Percentiles rank a stretch among this genome's conserved stretches.
These are phyloP conservation scores for Pythium aristosporum DNA, from an alignment of 352 stramenopile genomes.

Conservation along the genomic window DNA sequence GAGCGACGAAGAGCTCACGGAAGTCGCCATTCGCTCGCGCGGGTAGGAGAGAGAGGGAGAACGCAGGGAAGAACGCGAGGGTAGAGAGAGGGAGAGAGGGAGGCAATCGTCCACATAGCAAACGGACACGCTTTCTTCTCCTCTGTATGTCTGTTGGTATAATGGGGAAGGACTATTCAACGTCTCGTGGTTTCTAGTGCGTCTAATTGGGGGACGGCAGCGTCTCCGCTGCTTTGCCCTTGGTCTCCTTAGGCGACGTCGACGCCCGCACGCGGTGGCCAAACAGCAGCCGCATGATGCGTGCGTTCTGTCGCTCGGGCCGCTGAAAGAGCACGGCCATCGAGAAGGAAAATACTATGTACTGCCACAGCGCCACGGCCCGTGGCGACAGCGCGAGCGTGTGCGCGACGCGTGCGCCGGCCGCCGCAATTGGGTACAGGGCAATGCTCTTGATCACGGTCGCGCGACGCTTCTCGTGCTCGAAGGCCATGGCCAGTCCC, in stretches of 20 bases:
- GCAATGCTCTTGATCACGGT: slow-evolving; percentile 69
- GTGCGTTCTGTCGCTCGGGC: slow-evolving; percentile 41
- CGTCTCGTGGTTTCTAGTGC: background rate
- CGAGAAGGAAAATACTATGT: slow-evolving; percentile 42
- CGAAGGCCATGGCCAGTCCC: slow-evolving; percentile 42
- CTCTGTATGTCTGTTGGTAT: too few relatives aligned
- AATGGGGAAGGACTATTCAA: too few relatives aligned
- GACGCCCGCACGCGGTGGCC: slow-evolving; percentile 32
- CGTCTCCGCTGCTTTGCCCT: background rate
- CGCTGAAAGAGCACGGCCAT: slow-evolving; percentile 53
- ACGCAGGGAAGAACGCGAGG: background rate
- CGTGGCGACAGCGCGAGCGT: slow-evolving; percentile 19
- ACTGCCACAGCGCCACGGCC: slow-evolving; percentile 40
- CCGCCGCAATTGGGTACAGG: slow-evolving; percentile 48
- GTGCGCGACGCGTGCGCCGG: slow-evolving; percentile 23
- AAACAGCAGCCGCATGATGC: slow-evolving; percentile 56
- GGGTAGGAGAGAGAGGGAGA: background rate
- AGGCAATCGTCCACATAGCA: too few relatives aligned
- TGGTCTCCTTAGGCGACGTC: background rate
- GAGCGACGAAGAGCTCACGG: slow-evolving; percentile 11
- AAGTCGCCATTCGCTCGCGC: slow-evolving; percentile 9
- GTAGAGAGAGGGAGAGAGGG: background rate
- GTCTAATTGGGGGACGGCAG: background rate
- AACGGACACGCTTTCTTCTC: too few relatives aligned
- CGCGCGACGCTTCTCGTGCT: slow-evolving; percentile 57